Evolutionary conservation across 768 basidiomycete genomes (phyloP).

Genomic region (Lentinula detonsa): DNA sequence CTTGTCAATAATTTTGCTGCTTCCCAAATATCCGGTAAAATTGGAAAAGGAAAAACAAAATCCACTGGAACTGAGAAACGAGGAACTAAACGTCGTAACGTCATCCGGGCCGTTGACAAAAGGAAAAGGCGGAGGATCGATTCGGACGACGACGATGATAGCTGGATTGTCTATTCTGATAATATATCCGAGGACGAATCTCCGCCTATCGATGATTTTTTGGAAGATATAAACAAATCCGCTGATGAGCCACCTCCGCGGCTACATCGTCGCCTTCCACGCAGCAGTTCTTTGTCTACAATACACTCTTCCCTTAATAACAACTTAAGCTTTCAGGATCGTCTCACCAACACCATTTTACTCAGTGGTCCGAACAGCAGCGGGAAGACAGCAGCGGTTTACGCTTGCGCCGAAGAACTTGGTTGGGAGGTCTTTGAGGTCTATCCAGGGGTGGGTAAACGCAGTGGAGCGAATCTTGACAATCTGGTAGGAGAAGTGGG

Average conservation of each 20-base stretch:
- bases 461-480: slow-evolving; percentile 74
- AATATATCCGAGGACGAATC: slow-evolving; percentile 17
- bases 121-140: slow-evolving; percentile 50
- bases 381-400: slow-evolving; percentile 91
- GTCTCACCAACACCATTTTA: slow-evolving; percentile 82
- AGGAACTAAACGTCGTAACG: slow-evolving; percentile 51
- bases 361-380: slow-evolving; percentile 76
- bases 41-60: slow-evolving; percentile 20
- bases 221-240: slow-evolving; percentile 28
- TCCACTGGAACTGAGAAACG: slow-evolving; percentile 17
- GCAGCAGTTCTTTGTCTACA: neutral
- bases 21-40: slow-evolving; percentile 12
- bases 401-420: slow-evolving; percentile 90
- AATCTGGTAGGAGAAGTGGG: slow-evolving; percentile 88
- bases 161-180: slow-evolving; percentile 49
- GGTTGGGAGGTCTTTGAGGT: slow-evolving; percentile 98
- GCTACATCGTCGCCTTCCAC: neutral
- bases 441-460: slow-evolving; percentile 89
- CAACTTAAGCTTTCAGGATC: slow-evolving; percentile 26
- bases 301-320: neutral
- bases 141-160: slow-evolving; percentile 51
- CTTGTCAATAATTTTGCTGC: neutral
- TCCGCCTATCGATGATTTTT: slow-evolving; percentile 17
- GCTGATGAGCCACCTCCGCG: neutral
- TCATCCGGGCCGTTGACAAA: slow-evolving; percentile 49